Evolutionary conservation across 2,329 filamentous ascomycete species (phyloP).

Genomic region (Sporothrix inflata): DNA sequence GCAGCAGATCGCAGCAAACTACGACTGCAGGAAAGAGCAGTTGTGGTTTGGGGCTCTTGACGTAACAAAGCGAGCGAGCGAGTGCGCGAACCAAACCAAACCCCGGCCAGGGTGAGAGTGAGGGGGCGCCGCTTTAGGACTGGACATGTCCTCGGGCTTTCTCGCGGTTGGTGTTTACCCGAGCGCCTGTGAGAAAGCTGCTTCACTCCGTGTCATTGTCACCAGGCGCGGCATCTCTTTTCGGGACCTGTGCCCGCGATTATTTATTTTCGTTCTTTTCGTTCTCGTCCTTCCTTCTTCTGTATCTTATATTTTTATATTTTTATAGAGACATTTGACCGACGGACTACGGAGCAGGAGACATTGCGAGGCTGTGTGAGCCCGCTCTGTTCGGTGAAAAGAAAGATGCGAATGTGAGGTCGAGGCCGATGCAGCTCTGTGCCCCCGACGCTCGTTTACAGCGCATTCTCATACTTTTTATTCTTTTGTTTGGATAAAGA

Average conservation of each 20-base stretch:
- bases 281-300: neutral
- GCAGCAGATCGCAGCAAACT: no score
- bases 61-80: neutral
- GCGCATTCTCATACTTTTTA: neutral
- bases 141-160: neutral
- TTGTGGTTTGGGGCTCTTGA: no score
- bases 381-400: neutral
- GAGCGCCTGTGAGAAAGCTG: neutral
- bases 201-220: neutral
- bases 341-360: neutral
- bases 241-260: neutral
- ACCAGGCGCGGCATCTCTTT: neutral
- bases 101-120: neutral
- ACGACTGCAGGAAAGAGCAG: no score
- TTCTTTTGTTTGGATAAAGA: neutral
- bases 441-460: neutral
- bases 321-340: neutral
- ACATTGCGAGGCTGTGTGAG: neutral
- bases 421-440: neutral
- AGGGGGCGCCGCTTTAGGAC: neutral
- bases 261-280: neutral
- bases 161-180: conserved; percentile 16
- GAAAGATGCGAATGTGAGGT: neutral
- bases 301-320: neutral
- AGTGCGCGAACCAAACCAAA: neutral